Base-by-base conservation (phyloP, 163 green algal genomes). In the Chlorella variabilis region DNA sequence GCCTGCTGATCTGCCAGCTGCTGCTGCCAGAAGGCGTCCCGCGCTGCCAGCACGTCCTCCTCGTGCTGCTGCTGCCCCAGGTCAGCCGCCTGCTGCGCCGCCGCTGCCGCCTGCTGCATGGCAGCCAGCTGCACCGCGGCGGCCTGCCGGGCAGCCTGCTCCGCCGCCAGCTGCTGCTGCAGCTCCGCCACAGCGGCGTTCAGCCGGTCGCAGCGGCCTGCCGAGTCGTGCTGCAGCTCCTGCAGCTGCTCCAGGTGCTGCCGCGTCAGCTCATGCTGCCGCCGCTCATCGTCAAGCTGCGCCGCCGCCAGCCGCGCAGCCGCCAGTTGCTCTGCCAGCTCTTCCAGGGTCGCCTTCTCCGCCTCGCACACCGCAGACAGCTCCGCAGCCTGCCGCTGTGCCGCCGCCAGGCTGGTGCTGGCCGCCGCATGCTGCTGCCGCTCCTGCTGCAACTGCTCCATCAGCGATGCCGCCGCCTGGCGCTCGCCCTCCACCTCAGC, bases 311-410 rank as follows among this genome's bases (percentile, higher is more conserved):
- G 61, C 48, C 65, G 45, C 18, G 39, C 65, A 18, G 48, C 48
- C 5, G 63, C 66, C 77, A 83, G 77, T 66, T 83, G 77, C 36
- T 83, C 65, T 4, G 45, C 77, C n/a, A 83, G 29, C 38, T 83
- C 77, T 21, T 25, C 34, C 18, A 83, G 66, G 0, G 77, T 77
- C 3, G 51, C 51, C 49, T 69, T 62, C 21, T 77, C 65, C 11
- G 66, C 66, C 65, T 71, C 49, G 21, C 51, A 39, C 29, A 49
- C 66, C 0, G 49, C n/a, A 1, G 38, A 15, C n/a, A 71, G n/a
- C 66, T 77, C 66, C 49, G 59, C 65, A 3, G 51, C 21, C 33
- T 77, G 49, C 15, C 48, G 63, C 36, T 76, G 45, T 23, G 63
- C 49, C 11, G 61, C 42, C 15, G 23, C 62, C 41, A 75, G 45